A percentile compares a stretch with the other conserved stretches of the same genome.
Conservation (phyloP, 768 basidiomycete species). For the Termitomyces sp. region DNA sequence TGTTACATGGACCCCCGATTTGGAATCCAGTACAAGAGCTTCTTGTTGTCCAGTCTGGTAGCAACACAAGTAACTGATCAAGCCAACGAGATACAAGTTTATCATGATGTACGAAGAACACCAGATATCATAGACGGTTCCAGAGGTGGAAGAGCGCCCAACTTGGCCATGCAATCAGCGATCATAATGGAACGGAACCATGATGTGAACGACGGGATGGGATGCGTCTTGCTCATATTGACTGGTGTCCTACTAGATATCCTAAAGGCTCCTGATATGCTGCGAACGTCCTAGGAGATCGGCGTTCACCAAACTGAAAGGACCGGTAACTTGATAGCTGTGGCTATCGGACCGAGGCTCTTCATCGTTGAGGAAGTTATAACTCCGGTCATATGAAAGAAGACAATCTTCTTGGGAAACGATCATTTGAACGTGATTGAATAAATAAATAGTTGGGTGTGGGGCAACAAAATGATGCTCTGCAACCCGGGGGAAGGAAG, state of each 20-base stretch:
- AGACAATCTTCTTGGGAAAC: neutral
- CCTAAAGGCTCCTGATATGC: neutral
- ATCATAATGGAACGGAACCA: constrained; percentile 9
- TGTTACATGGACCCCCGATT: constrained; percentile 1
- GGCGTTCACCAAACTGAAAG: neutral
- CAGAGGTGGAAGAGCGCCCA: neutral
- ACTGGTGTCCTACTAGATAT: neutral
- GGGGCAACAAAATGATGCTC: constrained; percentile 1
- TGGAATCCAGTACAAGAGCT: neutral
- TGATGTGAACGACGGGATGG: neutral
- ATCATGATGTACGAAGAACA: neutral
- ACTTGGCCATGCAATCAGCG: neutral
- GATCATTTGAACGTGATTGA: neutral
- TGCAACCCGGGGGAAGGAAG: constrained; percentile 12
- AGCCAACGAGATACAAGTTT: neutral
- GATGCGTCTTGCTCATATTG: neutral
- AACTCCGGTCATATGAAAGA: neutral
- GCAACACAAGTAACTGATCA: neutral
- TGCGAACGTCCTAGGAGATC: constrained; percentile 4
- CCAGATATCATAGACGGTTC: neutral
- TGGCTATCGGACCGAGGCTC: neutral
- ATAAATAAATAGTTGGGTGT: neutral
- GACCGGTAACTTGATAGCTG: neutral
- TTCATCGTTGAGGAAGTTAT: neutral
- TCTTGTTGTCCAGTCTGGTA: neutral